Evolutionary conservation across 352 stramenopile species (phyloP).

Genomic region (Pythium periplocum): DNA sequence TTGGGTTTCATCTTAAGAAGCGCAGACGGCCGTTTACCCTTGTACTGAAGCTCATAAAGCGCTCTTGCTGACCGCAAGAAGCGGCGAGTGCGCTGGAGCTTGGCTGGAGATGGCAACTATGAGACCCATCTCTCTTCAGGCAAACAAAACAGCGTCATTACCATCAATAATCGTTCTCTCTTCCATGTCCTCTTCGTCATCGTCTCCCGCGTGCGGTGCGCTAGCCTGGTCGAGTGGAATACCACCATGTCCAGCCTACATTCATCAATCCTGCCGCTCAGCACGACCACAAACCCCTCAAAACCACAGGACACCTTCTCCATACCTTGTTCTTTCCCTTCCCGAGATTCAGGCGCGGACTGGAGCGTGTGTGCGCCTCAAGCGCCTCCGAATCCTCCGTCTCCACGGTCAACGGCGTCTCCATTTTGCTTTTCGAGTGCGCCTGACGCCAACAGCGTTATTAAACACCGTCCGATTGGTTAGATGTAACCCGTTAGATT

Average conservation of each 20-base stretch:
- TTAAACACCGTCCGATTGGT: slow-evolving; percentile 5
- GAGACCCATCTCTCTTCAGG: too few relatives aligned
- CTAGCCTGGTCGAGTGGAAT: too few relatives aligned
- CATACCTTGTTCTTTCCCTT: slow-evolving; percentile 3
- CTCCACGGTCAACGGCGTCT: slow-evolving; percentile 4
- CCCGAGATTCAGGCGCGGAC: slow-evolving; percentile 8
- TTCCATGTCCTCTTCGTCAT: too few relatives aligned
- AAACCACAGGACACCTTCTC: slow-evolving; percentile 2
- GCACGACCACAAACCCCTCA: neutral
- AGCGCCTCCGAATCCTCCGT: slow-evolving; percentile 7
- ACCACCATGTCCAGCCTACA: too few relatives aligned
- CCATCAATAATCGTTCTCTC: too few relatives aligned
- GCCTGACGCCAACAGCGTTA: slow-evolving; percentile 2
- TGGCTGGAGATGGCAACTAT: neutral
- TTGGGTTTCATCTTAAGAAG: slow-evolving; percentile 7
- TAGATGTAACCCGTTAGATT: neutral
- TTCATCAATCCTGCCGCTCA: too few relatives aligned
- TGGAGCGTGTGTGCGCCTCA: slow-evolving; percentile 9
- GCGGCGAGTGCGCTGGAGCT: slow-evolving; percentile 1
- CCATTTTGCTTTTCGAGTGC: slow-evolving; percentile 6
- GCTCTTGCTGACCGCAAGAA: slow-evolving; percentile 13
- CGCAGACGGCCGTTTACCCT: neutral
- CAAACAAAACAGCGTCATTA: too few relatives aligned
- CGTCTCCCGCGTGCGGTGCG: too few relatives aligned
- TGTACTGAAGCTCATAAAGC: slow-evolving; percentile 11